Evolutionary conservation across 2,329 filamentous ascomycete genomes (phyloP), one percentile per base, ranked within the genome.

Genomic region (Talaromyces sp.): DNA sequence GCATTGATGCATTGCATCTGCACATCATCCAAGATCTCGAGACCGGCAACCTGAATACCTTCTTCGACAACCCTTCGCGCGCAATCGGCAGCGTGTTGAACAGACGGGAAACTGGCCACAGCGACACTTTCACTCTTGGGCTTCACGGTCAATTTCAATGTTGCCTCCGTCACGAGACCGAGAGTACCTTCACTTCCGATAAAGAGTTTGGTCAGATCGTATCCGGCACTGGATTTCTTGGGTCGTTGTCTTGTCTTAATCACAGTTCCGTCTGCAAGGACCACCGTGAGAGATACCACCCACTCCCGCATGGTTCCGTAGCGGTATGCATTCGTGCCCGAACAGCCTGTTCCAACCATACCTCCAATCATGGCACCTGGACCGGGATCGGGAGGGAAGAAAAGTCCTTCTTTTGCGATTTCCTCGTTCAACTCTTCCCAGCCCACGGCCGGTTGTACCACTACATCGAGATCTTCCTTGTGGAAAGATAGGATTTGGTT

Each of bases 221-320:
- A 97, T 29, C 93, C 93, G 36, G 93, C 93, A 64, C 90, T 93
- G 73, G 90, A 93, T 83, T 97, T 97, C 70, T 93, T 86, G 11
- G 93, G 92, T 58, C 93, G 86, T 78, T 96, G 92, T 68, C 91
- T 85, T 11, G 93, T 97, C 82, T 93, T 94, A 79, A 97, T 89
- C 61, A 97, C 79, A 1, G 93, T 96, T 59, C 93, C 93, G 77
- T 97, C 93, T 19, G 93, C 93, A 72, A 97, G 84, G 11, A 97
- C 93, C 3, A 96, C 91, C 0, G 93, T 97, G 70, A 97, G 79
- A 63, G 87, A 90, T 25, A 96, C 80, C 13, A 97, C 93, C 93
- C 93, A 97, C 75, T 97, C 93, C 68, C 91, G 89, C 92, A 97
- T 97, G 1, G 93, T 97, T 68, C 93, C 93, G 76, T 96, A 97